phyloP scores from a whole-genome alignment of 192 early-diverging fungal genomes.

The Dimargaris verticillata region DNA sequence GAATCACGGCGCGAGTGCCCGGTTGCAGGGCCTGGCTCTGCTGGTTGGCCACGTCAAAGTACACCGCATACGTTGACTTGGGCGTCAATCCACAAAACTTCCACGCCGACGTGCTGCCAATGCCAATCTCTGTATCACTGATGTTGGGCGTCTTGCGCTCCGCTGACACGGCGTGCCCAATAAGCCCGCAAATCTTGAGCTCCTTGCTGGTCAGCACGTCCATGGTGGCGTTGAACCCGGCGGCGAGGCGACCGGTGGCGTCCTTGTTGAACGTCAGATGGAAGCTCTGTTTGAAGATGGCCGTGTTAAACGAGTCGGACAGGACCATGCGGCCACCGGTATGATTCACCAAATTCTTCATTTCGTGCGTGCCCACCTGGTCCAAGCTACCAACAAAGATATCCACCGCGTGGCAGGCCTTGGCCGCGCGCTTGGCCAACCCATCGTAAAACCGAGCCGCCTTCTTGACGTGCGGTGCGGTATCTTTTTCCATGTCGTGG shows the following conservation, averaged over 20 bases:
- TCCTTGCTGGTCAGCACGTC: constrained; percentile 95
- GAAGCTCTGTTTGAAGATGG: constrained; percentile 97
- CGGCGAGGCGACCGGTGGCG: constrained; percentile 64
- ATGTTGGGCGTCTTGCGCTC: constrained; percentile 82
- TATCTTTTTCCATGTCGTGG: constrained; percentile 94
- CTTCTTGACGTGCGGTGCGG: constrained; percentile 82
- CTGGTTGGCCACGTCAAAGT: constrained; percentile 94
- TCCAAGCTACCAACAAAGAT: constrained; percentile 97
- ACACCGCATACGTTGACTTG: constrained; percentile 71
- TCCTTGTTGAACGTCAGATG: constrained; percentile 89
- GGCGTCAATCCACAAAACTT: constrained; percentile 78
- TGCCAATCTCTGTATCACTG: constrained; percentile 96
- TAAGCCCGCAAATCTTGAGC: constrained; percentile 87
- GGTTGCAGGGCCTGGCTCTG: constrained; percentile 64
- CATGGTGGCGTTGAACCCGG: constrained; percentile 94
- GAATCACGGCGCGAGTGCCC: constrained; percentile 74
- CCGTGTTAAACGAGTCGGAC: constrained; percentile 85
- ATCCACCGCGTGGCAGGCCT: constrained; percentile 82
- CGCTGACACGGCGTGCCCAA: constrained; percentile 84
- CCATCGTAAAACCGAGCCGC: constrained; percentile 88
- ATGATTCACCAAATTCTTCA: constrained; percentile 75
- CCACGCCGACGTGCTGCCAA: constrained; percentile 91
- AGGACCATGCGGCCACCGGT: constrained; percentile 91
- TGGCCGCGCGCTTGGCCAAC: constrained; percentile 69
- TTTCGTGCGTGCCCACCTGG: constrained; percentile 92